Percentiles rank a stretch among this genome's conserved stretches.
Evolutionary conservation across 108 stramenopile species (phyloP).

Genomic region (Conticribra guillardii): DNA sequence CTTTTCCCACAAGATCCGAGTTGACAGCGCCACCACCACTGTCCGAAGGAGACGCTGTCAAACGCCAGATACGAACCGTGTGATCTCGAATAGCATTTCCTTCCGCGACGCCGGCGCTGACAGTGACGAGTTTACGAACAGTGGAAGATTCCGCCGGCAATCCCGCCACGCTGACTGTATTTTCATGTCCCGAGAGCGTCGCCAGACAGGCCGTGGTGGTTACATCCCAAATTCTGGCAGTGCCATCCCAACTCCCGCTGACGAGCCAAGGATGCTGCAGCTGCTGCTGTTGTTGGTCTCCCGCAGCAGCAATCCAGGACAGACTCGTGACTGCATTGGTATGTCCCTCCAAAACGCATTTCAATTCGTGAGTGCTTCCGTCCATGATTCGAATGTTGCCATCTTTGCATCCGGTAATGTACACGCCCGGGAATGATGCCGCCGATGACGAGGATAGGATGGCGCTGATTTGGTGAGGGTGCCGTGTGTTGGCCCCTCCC

Average conservation of each 20-base stretch:
- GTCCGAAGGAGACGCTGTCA: too few species aligned
- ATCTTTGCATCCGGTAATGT: conserved; percentile 84
- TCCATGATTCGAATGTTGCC: conserved; percentile 75
- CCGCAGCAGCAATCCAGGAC: conserved; percentile 39
- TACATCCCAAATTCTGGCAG: conserved; percentile 82
- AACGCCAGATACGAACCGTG: conserved; percentile 73
- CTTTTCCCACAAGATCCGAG: conserved; percentile 44
- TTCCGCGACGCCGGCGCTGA: conserved; percentile 79
- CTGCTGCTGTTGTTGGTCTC: not conserved
- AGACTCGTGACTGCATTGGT: conserved; percentile 84
- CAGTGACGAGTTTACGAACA: conserved; percentile 62
- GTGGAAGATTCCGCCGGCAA: conserved; percentile 35
- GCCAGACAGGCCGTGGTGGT: conserved; percentile 47
- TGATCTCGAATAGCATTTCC: conserved; percentile 68
- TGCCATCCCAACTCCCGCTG: conserved; percentile 89
- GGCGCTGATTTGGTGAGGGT: conserved; percentile 57
- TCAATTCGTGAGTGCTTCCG: conserved; percentile 47
- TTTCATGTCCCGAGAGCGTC: conserved; percentile 78
- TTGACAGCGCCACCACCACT: conserved; percentile 1
- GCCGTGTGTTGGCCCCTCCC: conserved; percentile 35
- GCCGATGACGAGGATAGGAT: conserved; percentile 31
- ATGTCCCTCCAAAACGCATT: conserved; percentile 65
- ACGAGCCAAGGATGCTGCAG: conserved; percentile 49
- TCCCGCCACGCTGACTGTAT: conserved; percentile 78
- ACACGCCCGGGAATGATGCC: conserved; percentile 22